A percentile compares a stretch with the other conserved stretches of the same genome.
phyloP scores from a whole-genome alignment of 1,284 basidiomycete genomes.

The Ceratobasidium sp. region DNA sequence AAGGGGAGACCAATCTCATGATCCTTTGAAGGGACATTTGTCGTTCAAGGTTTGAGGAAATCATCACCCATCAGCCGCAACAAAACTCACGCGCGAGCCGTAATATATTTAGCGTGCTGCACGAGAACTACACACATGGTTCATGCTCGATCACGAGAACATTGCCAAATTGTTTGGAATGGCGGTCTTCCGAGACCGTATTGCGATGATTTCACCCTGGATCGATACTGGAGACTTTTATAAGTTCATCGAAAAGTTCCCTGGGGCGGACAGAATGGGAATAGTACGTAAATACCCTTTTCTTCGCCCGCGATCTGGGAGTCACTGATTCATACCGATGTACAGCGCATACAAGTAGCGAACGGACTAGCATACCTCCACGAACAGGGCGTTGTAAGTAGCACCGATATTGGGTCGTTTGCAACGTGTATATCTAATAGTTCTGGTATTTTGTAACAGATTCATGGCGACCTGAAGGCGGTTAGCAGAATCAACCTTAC shows the following conservation, averaged over 20 bases:
- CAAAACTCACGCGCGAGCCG: not conserved
- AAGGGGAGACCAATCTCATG: not conserved
- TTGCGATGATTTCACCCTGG: conserved; percentile 12
- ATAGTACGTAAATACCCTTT: not conserved
- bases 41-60: not conserved
- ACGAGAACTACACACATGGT: conserved; percentile 1
- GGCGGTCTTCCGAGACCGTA: not conserved
- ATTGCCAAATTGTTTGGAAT: not conserved
- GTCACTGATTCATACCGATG: no score
- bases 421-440: no score
- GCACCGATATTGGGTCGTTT: no score
- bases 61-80: not conserved
- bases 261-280: not conserved
- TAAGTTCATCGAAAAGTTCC: not conserved
- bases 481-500: not conserved
- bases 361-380: not conserved
- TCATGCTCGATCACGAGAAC: not conserved
- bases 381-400: not conserved
- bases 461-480: conserved; percentile 12
- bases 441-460: not conserved
- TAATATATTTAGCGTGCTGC: not conserved
- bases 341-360: not conserved
- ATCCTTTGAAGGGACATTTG: not conserved
- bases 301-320: no score
- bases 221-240: conserved; percentile 1